Percentiles rank a stretch among this genome's conserved stretches.
phyloP scores from a whole-genome alignment of 2,329 filamentous ascomycete species.

The Fusarium circinatum region DNA sequence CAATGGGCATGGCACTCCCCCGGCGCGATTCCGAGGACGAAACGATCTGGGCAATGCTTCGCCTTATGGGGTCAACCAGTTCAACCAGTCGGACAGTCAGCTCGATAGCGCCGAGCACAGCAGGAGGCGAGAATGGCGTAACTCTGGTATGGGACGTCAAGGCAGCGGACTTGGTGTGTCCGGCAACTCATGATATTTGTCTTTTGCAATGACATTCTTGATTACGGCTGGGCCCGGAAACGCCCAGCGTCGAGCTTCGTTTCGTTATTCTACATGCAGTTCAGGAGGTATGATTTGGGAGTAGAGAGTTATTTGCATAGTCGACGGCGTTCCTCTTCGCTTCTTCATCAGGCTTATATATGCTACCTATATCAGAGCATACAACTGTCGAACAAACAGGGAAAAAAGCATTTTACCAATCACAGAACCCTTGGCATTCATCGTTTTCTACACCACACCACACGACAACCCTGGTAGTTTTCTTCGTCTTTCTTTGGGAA shows the following conservation, averaged over 20 bases:
- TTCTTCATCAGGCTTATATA: conserved; percentile 26
- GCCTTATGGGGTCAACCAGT: conserved; percentile 56
- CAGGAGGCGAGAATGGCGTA: conserved; percentile 66
- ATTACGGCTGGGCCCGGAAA: conserved; percentile 30
- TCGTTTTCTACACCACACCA: conserved; percentile 32
- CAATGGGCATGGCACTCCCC: conserved; percentile 58
- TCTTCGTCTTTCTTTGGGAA: conserved; percentile 11
- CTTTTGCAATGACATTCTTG: conserved; percentile 28
- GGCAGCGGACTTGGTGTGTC: conserved; percentile 62
- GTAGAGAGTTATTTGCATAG: conserved; percentile 53
- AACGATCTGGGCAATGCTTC: conserved; percentile 56
- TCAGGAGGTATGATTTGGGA: conserved; percentile 47
- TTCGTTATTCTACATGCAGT: conserved; percentile 33
- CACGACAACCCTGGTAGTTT: conserved; percentile 40
- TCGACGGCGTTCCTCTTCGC: conserved; percentile 49
- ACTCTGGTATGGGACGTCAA: conserved; percentile 64
- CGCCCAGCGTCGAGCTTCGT: conserved; percentile 25
- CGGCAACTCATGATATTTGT: conserved; percentile 51
- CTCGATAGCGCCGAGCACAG: conserved; percentile 53
- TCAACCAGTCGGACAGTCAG: conserved; percentile 57
- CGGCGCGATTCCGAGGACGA: conserved; percentile 59
- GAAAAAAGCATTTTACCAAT: conserved; percentile 31
- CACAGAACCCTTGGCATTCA: conserved; percentile 21
- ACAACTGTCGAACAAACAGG: conserved; percentile 23
- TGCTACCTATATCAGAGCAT: conserved; percentile 12